Conservation (phyloP, 495 filamentous ascomycete genomes). For the Collariella sp. region DNA sequence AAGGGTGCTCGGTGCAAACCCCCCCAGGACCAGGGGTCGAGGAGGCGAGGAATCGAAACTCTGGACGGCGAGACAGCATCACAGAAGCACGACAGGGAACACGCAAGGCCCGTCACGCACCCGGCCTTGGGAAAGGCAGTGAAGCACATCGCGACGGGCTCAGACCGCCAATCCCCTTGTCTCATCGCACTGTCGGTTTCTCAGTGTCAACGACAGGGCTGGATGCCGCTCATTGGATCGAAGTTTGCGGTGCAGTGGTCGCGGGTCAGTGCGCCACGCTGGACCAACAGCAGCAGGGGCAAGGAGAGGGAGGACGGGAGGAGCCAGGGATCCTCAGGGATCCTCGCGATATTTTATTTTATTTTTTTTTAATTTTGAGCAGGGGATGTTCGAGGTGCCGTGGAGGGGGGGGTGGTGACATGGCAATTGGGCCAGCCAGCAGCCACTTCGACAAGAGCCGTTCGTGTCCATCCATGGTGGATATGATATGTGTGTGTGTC, state of each 20-base stretch:
- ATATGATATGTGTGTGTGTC: neutral
- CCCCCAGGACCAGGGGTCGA: neutral
- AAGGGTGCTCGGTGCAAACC: neutral
- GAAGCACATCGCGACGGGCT: slow-evolving; percentile 8
- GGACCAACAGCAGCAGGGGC: slow-evolving; percentile 5
- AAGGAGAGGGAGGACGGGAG: neutral
- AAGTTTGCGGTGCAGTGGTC: slow-evolving; percentile 9
- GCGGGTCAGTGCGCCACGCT: slow-evolving; percentile 26
- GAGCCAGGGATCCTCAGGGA: neutral
- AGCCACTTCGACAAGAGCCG: neutral
- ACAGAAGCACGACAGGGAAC: neutral
- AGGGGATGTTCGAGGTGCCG: neutral
- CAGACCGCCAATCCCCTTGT: slow-evolving; percentile 20
- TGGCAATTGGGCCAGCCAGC: neutral
- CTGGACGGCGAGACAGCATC: neutral
- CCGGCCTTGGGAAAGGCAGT: neutral
- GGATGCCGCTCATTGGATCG: slow-evolving; percentile 4
- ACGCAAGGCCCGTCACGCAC: slow-evolving; percentile 1
- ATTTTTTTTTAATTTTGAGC: neutral
- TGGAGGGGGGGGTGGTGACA: neutral
- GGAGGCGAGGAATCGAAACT: neutral
- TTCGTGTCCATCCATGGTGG: no score
- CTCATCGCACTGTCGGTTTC: slow-evolving; percentile 10
- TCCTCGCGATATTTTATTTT: no score
- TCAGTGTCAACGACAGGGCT: slow-evolving; percentile 24